Evolutionary conservation across 306 rosid genomes (phyloP), one percentile per base, ranked within the genome.

Genomic region (Pterocarpus santalinus): DNA sequence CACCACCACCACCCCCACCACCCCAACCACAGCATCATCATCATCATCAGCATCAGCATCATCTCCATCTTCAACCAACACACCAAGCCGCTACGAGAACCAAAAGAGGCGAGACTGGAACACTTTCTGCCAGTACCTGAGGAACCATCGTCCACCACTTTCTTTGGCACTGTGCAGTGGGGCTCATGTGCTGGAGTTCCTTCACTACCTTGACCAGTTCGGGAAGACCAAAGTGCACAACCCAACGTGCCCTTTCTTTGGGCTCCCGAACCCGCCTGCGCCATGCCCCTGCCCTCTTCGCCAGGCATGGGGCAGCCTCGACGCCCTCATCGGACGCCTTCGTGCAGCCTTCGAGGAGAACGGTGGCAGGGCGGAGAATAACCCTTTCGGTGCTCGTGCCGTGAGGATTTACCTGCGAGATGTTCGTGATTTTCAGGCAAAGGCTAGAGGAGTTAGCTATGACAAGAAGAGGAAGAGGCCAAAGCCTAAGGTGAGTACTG

Each of bases 291-390:
- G 99, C 74, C 97, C 99, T 15, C 88, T 95, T 2, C 83, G 99
- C 0, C 99, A 95, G 68, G 99, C 99, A 0, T 95, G 99, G 99
- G 99, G 98, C 10, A 91, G 97, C 92, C 94, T 95, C 2, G 99
- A 95, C 28, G 99, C 99, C 0, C 96, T 93, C 46, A 87, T 95
- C 39, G 99, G 99, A 5, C 94, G 99, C 57, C 99, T 95, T 55
- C 89, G 99, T 0, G 99, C 99, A 0, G 99, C 99, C 5, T 95
- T 77, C 8, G 99, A 95, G 55, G 97, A 93, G 73, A 86, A 95
- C 69, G 97, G 92, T 0, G 97, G 97, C 1, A 38, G 78, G 1
- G 87, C 90, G 0, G 95, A 92, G 28, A 69, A 74, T 0, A 95
- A 95, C 60, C 99, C 99, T 0, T 93, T 95, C 7, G 99, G 91